Base-by-base conservation (phyloP, 768 basidiomycete genomes). In the Dioszegia crocea region DNA sequence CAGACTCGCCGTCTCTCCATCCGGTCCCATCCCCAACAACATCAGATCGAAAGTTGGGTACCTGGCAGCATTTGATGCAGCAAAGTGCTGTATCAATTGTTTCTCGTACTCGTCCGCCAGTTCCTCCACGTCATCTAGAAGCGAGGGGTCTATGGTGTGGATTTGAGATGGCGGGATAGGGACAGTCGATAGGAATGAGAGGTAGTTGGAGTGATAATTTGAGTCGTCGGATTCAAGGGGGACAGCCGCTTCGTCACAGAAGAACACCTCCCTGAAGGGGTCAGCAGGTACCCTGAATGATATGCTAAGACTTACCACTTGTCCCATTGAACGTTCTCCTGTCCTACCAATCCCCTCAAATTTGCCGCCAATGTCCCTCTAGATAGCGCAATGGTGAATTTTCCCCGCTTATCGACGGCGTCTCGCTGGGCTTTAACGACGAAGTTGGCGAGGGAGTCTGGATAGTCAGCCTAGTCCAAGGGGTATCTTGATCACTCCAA, bases 41-140 rank as follows among this genome's bases (percentile, higher is more conserved):
- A 98, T 88, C 74, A 99, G 85, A 76, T 99, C 96, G 77, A 99
- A 98, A 57, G 94, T 82, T 62, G 96, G 96, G 83, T 97, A 98
- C 57, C 94, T 86, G 21, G 94, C 96, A 2, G 92, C 83, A 76
- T 97, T 90, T 75, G 86, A 89, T 74, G 87, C 85, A 0, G 93
- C 96, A 72, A 99, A 99, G 77, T 89, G 87, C 62, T 77, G 82
- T 71, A 98, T 91, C 74, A 99, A 88, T 67, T 81, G 79, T 60
- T 79, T 77, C 68, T 81, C 80, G 68, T 80, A 80, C 53, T 78
- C 64, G 62, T 81, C 81, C 9, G 80, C 77, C 33, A 80, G 71
- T 51, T 77, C 78, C 54, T 81, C 80, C 8, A 80, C 69, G 59
- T 76, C 68, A 71, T 84, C 80, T 48, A 88, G 80, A 21, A 86